phyloP scores from a whole-genome alignment of 306 rosid species.

The Lithocarpus polystachyus region DNA sequence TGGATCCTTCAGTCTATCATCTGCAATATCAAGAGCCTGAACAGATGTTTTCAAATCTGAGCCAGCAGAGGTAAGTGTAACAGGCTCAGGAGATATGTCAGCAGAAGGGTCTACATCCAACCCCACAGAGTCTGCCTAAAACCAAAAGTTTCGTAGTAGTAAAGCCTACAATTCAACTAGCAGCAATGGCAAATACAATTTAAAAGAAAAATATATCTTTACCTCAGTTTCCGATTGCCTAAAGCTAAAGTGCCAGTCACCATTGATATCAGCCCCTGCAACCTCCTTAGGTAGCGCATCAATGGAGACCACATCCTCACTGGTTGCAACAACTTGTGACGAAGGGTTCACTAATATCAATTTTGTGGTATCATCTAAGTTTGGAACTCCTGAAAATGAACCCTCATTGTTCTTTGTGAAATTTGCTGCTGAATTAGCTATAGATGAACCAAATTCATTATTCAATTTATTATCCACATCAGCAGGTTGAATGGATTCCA shows the following conservation, averaged over 20 bases:
- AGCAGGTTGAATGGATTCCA: background rate
- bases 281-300: constrained; percentile 19
- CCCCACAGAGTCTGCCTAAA: constrained; percentile 30
- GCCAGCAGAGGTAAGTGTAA: background rate
- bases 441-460: constrained; percentile 19
- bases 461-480: constrained; percentile 21
- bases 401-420: constrained; percentile 3
- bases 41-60: background rate
- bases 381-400: constrained; percentile 17
- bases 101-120: constrained; percentile 6
- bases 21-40: background rate
- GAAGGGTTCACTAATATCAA: constrained; percentile 4
- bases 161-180: background rate
- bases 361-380: constrained; percentile 11
- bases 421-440: constrained; percentile 12
- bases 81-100: constrained; percentile 8
- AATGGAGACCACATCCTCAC: background rate
- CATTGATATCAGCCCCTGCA: constrained; percentile 17
- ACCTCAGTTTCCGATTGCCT: constrained; percentile 31
- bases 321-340: constrained; percentile 10
- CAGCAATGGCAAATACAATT: background rate
- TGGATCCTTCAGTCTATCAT: background rate
- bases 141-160: constrained; percentile 13
- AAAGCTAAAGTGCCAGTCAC: constrained; percentile 15
- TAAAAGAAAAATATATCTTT: constrained; percentile 5